Percentiles rank a stretch among this genome's conserved stretches.
Conservation (phyloP, 805 yeast species). For the Saturnispora kantuleensis region DNA sequence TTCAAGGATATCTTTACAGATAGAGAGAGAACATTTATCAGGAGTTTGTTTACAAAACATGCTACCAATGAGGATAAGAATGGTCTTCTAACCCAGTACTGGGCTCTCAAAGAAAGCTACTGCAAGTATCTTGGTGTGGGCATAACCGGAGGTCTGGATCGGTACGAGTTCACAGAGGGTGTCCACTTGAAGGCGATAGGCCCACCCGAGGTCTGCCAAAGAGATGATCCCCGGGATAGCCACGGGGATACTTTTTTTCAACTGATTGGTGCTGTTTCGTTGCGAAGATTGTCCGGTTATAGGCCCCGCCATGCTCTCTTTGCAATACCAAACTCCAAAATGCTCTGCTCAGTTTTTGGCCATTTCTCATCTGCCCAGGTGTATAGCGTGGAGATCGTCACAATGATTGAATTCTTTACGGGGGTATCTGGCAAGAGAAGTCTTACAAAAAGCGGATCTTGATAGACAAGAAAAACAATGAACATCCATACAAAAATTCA, state of each 20-base stretch:
- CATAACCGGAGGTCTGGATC: conserved; percentile 23
- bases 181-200: not conserved
- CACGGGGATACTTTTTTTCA: not conserved
- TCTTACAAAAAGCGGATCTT: too few species aligned
- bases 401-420: conserved; percentile 4
- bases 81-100: conserved; percentile 38
- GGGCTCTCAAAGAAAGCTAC: conserved; percentile 78
- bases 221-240: conserved; percentile 5
- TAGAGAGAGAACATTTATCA: conserved; percentile 23
- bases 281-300: not conserved
- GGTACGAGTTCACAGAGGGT: conserved; percentile 16
- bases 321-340: not conserved
- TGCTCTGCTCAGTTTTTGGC: conserved; percentile 12
- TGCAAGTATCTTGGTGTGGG: conserved; percentile 63
- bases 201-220: conserved; percentile 7
- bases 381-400: conserved; percentile 3
- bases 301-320: conserved; percentile 7
- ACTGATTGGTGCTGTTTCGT: not conserved
- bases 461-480: too few species aligned
- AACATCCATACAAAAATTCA: too few species aligned
- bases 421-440: too few species aligned
- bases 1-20: conserved; percentile 23
- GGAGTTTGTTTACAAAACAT: conserved; percentile 5
- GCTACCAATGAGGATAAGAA: conserved; percentile 8
- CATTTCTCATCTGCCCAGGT: conserved; percentile 4